phyloP scores from a whole-genome alignment of 1,284 basidiomycete genomes.

The Austroboletus niveus region DNA sequence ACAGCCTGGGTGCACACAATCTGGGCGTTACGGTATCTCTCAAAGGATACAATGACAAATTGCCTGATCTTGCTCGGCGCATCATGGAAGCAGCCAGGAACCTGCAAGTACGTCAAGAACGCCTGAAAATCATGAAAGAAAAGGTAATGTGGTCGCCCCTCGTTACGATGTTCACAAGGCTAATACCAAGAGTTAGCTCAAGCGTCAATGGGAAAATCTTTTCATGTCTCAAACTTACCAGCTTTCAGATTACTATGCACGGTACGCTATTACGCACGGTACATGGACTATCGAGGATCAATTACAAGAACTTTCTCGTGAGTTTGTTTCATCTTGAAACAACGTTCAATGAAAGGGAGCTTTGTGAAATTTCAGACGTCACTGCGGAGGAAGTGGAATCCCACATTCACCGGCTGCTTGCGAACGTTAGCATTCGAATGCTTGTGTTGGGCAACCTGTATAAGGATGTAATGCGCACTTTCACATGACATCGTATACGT shows the following conservation, averaged over 20 bases:
- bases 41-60: constrained; percentile 94
- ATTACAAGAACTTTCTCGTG: constrained; percentile 75
- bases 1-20: constrained; percentile 66
- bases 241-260: constrained; percentile 78
- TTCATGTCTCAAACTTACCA: constrained; percentile 82
- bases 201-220: constrained; percentile 84
- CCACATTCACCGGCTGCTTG: constrained; percentile 66
- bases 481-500: background rate
- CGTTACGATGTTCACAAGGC: constrained; percentile 1
- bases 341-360: background rate
- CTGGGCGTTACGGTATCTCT: constrained; percentile 73
- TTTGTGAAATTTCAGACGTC: constrained; percentile 5
- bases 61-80: constrained; percentile 73
- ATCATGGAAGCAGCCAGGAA: constrained; percentile 74
- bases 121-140: constrained; percentile 86
- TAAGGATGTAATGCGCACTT: constrained; percentile 58
- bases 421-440: constrained; percentile 70
- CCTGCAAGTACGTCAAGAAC: constrained; percentile 67
- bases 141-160: constrained; percentile 49
- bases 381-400: constrained; percentile 65
- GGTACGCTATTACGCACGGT: constrained; percentile 67
- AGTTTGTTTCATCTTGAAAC: constrained; percentile 38
- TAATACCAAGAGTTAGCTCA: constrained; percentile 44
- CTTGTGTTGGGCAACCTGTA: constrained; percentile 86
- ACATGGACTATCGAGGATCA: constrained; percentile 84